Base-by-base conservation (phyloP, 495 filamentous ascomycete genomes). In the Aspergillus conjunctus region DNA sequence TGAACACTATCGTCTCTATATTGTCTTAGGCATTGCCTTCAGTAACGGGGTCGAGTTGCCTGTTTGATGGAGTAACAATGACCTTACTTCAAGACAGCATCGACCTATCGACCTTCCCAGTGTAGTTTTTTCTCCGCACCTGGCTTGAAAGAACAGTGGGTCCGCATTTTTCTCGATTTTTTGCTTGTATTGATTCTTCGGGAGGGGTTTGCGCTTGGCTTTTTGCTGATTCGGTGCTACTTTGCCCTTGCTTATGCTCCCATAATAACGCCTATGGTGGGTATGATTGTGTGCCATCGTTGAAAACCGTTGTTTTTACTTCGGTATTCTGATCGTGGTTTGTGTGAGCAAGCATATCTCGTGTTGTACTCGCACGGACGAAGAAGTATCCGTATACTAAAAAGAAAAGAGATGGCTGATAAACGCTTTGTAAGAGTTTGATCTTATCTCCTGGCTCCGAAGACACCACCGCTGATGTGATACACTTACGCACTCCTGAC, bases 91-190 rank as follows among this genome's bases (percentile, higher is more conserved):
- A 5, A 26, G 26, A 26, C 26, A 26, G 26, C 5, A 26, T 26
- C 26, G 26, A 26, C 26, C 26, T n/a, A n/a, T n/a, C n/a, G n/a
- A n/a, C n/a, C n/a, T n/a, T n/a, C 26, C 26, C 2, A 26, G 26
- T 26, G 26, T 26, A 26, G 26, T 2, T 26, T 2, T 5, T 17
- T 20, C 21, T 21, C 44, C 10, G 18, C n/a, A 48, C 44, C 21
- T 48, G 44, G 44, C n/a, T 18, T 21, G 18, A 48, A 11, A 48
- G 44, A 48, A 48, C 44, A 20, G 44, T 48, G 44, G 44, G 44
- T n/a, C 17, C 10, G 44, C 44, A 48, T 48, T 48, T 18, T 48
- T 48, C 3, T 39, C 12, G 17, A 6, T 37, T 33, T n/a, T 8
- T 17, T 17, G 37, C 37, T 41, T 41, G 37, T 5, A 4, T 41